These are phyloP conservation scores for Blastobotrys persicus DNA, from an alignment of 1,139 yeast species.

Conservation along the genomic window DNA sequence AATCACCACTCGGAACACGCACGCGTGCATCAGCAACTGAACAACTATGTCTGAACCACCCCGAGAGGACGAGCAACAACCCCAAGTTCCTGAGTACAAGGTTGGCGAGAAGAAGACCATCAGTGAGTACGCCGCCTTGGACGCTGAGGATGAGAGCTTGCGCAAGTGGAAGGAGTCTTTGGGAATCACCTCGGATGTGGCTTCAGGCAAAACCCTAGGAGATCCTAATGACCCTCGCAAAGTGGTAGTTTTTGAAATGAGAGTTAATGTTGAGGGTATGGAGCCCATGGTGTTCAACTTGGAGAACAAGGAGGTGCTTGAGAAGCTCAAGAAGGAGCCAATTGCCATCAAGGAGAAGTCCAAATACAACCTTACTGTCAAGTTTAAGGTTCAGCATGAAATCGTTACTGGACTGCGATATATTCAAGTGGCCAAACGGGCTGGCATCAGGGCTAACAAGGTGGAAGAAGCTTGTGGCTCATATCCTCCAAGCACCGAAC, in stretches of 20 bases:
- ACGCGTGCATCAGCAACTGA: slow-evolving; percentile 4
- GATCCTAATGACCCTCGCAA: slow-evolving; percentile 69
- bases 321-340: slow-evolving; percentile 51
- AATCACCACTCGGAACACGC: not conserved
- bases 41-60: slow-evolving; percentile 1
- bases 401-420: slow-evolving; percentile 88
- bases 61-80: slow-evolving; percentile 5
- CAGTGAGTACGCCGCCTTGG: slow-evolving; percentile 74
- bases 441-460: slow-evolving; percentile 85
- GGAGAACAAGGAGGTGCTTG: slow-evolving; percentile 45
- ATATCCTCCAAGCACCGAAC: slow-evolving; percentile 84
- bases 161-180: slow-evolving; percentile 91
- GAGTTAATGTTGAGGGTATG: slow-evolving; percentile 64
- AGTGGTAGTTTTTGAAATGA: slow-evolving; percentile 77
- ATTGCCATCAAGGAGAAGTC: slow-evolving; percentile 78
- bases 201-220: slow-evolving; percentile 38
- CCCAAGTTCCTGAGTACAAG: slow-evolving; percentile 45
- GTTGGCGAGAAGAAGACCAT: slow-evolving; percentile 84
- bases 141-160: slow-evolving; percentile 87
- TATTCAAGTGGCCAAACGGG: slow-evolving; percentile 78
- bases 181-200: slow-evolving; percentile 54
- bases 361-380: slow-evolving; percentile 66
- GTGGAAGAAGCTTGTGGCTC: slow-evolving; percentile 87
- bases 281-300: slow-evolving; percentile 49
- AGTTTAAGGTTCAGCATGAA: slow-evolving; percentile 85